Base-by-base conservation (phyloP, 2,329 filamentous ascomycete species). In the Nemania serpens region DNA sequence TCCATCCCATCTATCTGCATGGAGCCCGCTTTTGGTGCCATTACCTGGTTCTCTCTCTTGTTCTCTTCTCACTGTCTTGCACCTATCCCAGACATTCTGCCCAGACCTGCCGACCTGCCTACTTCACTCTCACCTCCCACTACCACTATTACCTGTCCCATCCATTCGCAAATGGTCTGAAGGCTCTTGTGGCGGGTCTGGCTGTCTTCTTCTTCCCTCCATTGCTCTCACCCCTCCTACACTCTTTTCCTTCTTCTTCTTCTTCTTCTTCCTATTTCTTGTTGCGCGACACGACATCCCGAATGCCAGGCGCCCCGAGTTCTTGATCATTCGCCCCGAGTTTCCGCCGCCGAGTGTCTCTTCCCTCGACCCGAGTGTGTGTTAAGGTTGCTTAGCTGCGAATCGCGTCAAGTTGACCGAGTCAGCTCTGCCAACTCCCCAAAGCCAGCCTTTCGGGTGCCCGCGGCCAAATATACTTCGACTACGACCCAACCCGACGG, bases 401-500 rank as follows among this genome's bases (percentile, higher is more conserved):
- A 55, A 57, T 50, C 59, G 62, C 53, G 47, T 58, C 50, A 55
- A 22, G 29, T 47, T 6, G 37, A 49, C 36, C 61, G 61, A 67
- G 62, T 66, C 59, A 65, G 55, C 59, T 64, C 43, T 25, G 42
- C 45, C 25, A 59, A 47, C 64, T 55, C 61, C 64, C n/a, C 63
- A 62, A 66, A 66, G 64, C 70, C 65, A 68, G 63, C 43, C 51
- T 60, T 66, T 63, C 62, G 66, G 68, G 66, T 66, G 47, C 41
- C 39, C 6, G 22, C 20, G 37, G 9, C 51, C 46, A 13, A 68
- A 69, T 65, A 69, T 65, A 67, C 63, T 71, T 69, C 59, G 56
- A 49, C 64, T 49, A 59, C 66, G 68, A 66, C 69, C 70, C 70
- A 69, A 63, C 64, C 62, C 63, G 60, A 69, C 68, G 68, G 70